Conservation (phyloP, 2,329 filamentous ascomycete species). For the Monilinia vaccinii-corymbosi region DNA sequence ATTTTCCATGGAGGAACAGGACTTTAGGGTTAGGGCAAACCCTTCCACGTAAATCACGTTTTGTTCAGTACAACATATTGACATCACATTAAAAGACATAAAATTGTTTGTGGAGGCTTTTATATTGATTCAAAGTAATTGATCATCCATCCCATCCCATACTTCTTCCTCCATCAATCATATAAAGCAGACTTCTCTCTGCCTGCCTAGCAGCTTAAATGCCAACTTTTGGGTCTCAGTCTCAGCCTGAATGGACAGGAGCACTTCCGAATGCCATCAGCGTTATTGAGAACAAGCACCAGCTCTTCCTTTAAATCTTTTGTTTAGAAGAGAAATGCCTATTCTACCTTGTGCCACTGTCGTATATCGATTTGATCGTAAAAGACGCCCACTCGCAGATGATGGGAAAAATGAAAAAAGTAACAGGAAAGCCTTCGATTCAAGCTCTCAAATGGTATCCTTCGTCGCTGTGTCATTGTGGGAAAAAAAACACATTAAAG, state of each 20-base stretch:
- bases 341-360: conserved; percentile 11
- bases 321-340: conserved; percentile 16
- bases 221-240: conserved; percentile 7
- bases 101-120: conserved; percentile 1
- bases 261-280: conserved; percentile 32
- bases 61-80: background rate
- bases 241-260: conserved; percentile 30
- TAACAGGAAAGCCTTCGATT: conserved; percentile 12
- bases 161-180: conserved; percentile 9
- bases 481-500: background rate
- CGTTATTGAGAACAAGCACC: conserved; percentile 20
- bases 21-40: background rate
- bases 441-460: conserved; percentile 13
- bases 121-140: conserved; percentile 6
- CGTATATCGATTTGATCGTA: conserved; percentile 8
- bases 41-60: background rate
- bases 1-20: too few relatives aligned
- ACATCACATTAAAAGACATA: background rate
- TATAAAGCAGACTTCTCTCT: conserved; percentile 7
- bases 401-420: conserved; percentile 21
- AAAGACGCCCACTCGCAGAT: conserved; percentile 22
- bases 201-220: conserved; percentile 3
- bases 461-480: conserved; percentile 9
- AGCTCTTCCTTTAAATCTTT: conserved; percentile 16
- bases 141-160: background rate